Evolutionary conservation across 495 filamentous ascomycete species (phyloP).

Genomic region (Penicillium paradoxum): DNA sequence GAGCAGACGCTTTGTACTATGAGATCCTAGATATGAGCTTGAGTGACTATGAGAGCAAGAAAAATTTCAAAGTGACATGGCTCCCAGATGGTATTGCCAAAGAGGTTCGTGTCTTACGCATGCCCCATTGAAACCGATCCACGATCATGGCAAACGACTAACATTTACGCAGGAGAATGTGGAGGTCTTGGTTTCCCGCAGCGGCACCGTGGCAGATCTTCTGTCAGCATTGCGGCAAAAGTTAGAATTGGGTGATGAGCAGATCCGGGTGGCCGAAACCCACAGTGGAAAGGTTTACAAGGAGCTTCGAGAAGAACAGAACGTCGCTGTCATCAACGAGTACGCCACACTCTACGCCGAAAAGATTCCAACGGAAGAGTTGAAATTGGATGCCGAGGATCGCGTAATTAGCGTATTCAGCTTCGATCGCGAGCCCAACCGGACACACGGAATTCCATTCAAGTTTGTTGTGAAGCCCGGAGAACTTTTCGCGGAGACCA

Average conservation of each 20-base stretch:
- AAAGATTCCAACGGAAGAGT: constrained; percentile 73
- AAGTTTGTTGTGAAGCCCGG: constrained; percentile 79
- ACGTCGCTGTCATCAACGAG: constrained; percentile 73
- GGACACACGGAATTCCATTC: constrained; percentile 82
- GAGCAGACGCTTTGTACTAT: constrained; percentile 74
- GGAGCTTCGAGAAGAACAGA: constrained; percentile 57
- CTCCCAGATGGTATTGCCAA: constrained; percentile 87
- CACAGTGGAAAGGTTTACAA: constrained; percentile 75
- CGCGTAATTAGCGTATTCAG: constrained; percentile 74
- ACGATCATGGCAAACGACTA: constrained; percentile 11
- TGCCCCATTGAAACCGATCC: neutral
- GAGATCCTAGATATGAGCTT: constrained; percentile 92
- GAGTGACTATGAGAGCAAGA: constrained; percentile 88
- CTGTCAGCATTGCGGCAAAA: constrained; percentile 71
- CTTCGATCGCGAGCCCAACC: constrained; percentile 80
- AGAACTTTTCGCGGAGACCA: constrained; percentile 85
- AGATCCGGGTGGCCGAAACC: constrained; percentile 68
- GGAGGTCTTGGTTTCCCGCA: constrained; percentile 81
- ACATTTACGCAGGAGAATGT: constrained; percentile 53
- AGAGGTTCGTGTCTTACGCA: constrained; percentile 57
- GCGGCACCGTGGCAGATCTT: constrained; percentile 71
- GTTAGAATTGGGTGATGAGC: constrained; percentile 68
- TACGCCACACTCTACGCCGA: constrained; percentile 79
- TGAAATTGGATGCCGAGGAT: constrained; percentile 51
- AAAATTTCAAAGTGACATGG: constrained; percentile 72